Evolutionary conservation across 2,329 filamentous ascomycete genomes (phyloP).

Genomic region (Arachnopeziza araneosa): DNA sequence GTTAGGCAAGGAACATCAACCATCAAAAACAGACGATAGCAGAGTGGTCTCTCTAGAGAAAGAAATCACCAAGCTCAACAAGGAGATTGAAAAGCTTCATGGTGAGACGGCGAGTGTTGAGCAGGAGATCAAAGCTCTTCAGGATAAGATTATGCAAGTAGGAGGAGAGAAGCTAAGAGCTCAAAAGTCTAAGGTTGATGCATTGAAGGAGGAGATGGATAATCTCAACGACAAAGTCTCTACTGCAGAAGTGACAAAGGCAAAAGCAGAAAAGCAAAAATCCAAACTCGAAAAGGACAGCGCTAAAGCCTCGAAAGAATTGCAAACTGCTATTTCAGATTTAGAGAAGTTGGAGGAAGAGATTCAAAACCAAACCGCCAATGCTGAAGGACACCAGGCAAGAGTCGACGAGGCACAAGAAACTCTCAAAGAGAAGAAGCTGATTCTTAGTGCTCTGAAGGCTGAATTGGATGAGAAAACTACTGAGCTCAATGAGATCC

Average conservation of each 20-base stretch:
- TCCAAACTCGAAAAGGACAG: constrained; percentile 81
- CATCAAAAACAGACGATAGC: constrained; percentile 72
- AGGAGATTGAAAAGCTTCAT: constrained; percentile 73
- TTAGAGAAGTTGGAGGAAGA: constrained; percentile 74
- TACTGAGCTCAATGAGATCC: constrained; percentile 78
- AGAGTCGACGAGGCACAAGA: constrained; percentile 79
- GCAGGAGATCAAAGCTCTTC: constrained; percentile 83
- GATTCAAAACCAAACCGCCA: constrained; percentile 68
- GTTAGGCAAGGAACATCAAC: constrained; percentile 72
- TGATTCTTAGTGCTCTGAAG: constrained; percentile 75
- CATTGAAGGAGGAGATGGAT: constrained; percentile 78
- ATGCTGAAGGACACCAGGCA: constrained; percentile 65
- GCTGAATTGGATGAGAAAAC: constrained; percentile 81
- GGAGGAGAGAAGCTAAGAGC: constrained; percentile 88
- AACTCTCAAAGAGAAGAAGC: constrained; percentile 70
- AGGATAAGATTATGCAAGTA: constrained; percentile 97
- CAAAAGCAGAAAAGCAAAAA: constrained; percentile 90
- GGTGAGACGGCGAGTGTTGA: constrained; percentile 86
- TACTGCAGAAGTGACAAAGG: constrained; percentile 78
- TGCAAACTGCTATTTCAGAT: constrained; percentile 65
- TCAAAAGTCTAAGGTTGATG: constrained; percentile 87
- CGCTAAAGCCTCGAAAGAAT: constrained; percentile 71
- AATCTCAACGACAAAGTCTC: constrained; percentile 77
- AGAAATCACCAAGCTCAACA: constrained; percentile 68
- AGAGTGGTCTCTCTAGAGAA: constrained; percentile 69